These are phyloP conservation scores for Colletotrichum sublineola DNA, from an alignment of 2,329 filamentous ascomycete species.

Conservation along the genomic window DNA sequence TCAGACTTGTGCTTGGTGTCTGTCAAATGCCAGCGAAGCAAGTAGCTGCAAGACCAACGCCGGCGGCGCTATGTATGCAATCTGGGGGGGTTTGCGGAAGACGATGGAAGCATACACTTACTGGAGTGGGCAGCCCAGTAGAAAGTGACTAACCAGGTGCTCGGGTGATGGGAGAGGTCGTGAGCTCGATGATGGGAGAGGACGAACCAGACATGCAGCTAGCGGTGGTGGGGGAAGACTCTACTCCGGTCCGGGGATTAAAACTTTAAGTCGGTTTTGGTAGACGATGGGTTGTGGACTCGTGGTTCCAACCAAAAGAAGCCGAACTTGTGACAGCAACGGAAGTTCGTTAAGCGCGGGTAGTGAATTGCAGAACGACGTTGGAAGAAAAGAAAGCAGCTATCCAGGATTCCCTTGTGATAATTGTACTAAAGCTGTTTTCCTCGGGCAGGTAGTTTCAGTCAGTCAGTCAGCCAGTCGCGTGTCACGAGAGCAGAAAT, in stretches of 20 bases:
- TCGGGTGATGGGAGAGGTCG: slow-evolving; percentile 27
- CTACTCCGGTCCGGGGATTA: slow-evolving; percentile 29
- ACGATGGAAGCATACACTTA: slow-evolving; percentile 25
- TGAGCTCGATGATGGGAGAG: slow-evolving; percentile 13
- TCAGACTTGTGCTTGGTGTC: slow-evolving; percentile 12
- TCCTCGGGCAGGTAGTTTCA: not conserved
- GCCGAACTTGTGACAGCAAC: not conserved
- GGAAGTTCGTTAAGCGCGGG: slow-evolving; percentile 8
- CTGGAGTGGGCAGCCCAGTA: slow-evolving; percentile 29
- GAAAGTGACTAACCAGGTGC: slow-evolving; percentile 18
- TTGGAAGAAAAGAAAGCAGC: not conserved
- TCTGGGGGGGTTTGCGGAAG: not conserved
- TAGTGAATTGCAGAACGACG: not conserved
- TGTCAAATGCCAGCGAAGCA: slow-evolving; percentile 23
- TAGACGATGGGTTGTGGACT: slow-evolving; percentile 1
- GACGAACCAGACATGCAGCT: slow-evolving; percentile 32
- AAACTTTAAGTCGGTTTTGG: slow-evolving; percentile 26
- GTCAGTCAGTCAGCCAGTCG: not conserved
- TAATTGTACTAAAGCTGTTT: not conserved
- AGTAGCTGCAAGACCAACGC: slow-evolving; percentile 13
- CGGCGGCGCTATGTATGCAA: not conserved
- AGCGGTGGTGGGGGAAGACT: slow-evolving; percentile 30
- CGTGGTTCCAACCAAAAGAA: not conserved
- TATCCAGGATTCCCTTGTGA: not conserved
- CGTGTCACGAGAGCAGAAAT: slow-evolving; percentile 33